phyloP scores from a whole-genome alignment of 805 yeast genomes.

The Pichia ethanolica region DNA sequence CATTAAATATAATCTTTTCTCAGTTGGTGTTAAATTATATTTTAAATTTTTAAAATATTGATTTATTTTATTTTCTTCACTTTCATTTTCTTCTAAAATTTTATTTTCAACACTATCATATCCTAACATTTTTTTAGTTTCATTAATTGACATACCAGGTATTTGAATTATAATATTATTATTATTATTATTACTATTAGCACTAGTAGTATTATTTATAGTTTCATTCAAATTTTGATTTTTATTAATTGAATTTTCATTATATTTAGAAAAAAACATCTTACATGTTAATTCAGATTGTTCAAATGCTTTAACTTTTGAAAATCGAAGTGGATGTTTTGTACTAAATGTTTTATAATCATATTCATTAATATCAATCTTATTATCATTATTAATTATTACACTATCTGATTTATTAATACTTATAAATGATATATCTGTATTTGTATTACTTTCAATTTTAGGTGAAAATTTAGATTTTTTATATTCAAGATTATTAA shows the following conservation, averaged over 20 bases:
- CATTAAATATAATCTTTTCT: conserved; percentile 21
- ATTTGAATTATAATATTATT: conserved; percentile 14
- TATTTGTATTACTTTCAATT: conserved; percentile 3
- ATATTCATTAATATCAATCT: conserved; percentile 24
- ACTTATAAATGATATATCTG: conserved; percentile 8
- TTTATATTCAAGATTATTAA: not conserved
- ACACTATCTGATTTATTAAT: conserved; percentile 16
- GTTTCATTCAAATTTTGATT: not conserved
- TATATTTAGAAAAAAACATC: conserved; percentile 21
- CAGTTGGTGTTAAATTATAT: conserved; percentile 10
- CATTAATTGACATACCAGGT: conserved; percentile 18
- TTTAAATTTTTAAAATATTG: not conserved
- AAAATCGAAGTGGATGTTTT: conserved; percentile 26
- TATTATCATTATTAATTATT: conserved; percentile 18
- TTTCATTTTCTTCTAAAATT: not conserved
- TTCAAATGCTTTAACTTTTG: conserved; percentile 31
- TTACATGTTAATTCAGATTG: conserved; percentile 30
- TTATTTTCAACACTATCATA: not conserved
- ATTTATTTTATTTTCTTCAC: not conserved
- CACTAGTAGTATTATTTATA: not conserved
- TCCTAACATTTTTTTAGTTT: conserved; percentile 12
- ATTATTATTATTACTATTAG: conserved; percentile 1
- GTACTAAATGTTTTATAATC: conserved; percentile 31
- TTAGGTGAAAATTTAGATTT: not conserved
- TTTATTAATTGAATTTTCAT: not conserved